Conservation (phyloP, 805 yeast genomes). For the Candida multigemmis region DNA sequence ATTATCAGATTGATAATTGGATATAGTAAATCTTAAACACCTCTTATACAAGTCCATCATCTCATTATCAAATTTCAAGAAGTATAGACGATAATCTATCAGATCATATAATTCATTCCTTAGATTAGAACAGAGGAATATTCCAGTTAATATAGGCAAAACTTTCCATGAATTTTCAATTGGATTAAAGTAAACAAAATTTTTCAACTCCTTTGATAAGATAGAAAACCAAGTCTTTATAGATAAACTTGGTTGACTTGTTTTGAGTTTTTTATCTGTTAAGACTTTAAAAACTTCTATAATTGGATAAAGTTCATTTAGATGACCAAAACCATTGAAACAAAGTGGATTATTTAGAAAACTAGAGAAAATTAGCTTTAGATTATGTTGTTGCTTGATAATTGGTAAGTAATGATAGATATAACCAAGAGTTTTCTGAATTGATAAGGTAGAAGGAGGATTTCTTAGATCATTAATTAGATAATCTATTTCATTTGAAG, state of each 20-base stretch:
- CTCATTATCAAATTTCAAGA: constrained; percentile 24
- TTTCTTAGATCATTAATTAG: constrained; percentile 34
- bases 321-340: constrained; percentile 12
- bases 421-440: constrained; percentile 31
- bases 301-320: constrained; percentile 25
- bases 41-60: constrained; percentile 17
- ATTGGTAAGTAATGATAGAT: constrained; percentile 43
- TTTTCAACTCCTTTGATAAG: constrained; percentile 21
- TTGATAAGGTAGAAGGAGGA: constrained; percentile 25
- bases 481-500: constrained; percentile 39
- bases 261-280: constrained; percentile 33
- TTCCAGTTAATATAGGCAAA: constrained; percentile 39
- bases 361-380: constrained; percentile 33
- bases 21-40: constrained; percentile 13
- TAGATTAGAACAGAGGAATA: constrained; percentile 26
- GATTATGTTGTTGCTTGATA: constrained; percentile 37
- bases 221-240: constrained; percentile 34
- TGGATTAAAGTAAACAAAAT: constrained; percentile 20
- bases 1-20: constrained; percentile 11
- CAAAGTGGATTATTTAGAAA: constrained; percentile 35
- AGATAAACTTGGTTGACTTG: constrained; percentile 41
- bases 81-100: constrained; percentile 20
- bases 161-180: constrained; percentile 34
- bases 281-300: constrained; percentile 41
- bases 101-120: constrained; percentile 21